A percentile compares a stretch with the other conserved stretches of the same genome.
Evolutionary conservation across 2,329 filamentous ascomycete genomes (phyloP).

Genomic region (Rutstroemia sydowiana): DNA sequence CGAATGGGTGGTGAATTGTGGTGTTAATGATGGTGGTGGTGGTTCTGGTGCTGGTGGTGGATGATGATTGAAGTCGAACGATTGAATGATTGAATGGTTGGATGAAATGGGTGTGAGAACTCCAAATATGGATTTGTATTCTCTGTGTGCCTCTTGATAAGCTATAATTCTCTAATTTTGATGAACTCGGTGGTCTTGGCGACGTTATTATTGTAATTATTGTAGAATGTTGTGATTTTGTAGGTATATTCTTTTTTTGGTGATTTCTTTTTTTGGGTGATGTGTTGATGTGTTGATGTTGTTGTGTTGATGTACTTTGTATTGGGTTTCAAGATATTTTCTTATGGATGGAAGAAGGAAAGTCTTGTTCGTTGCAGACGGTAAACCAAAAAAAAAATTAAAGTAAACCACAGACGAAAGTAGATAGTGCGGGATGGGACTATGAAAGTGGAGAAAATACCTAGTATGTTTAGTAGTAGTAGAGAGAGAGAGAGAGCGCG

Average conservation of each 20-base stretch:
- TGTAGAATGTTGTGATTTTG: not conserved
- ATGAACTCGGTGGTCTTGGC: too few species aligned
- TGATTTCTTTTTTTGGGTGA: slow-evolving; percentile 7
- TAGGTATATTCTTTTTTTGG: slow-evolving; percentile 1
- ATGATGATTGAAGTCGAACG: not conserved
- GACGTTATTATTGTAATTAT: too few species aligned
- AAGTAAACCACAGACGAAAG: not conserved
- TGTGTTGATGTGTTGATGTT: not conserved
- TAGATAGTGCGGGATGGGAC: slow-evolving; percentile 18
- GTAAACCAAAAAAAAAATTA: not conserved
- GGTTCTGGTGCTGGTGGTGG: too few species aligned
- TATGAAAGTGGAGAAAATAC: slow-evolving; percentile 10
- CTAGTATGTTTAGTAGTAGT: not conserved
- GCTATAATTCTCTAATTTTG: too few species aligned
- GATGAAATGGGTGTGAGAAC: not conserved
- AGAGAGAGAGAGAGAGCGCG: not conserved
- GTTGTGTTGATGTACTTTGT: slow-evolving; percentile 4
- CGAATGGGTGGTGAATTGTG: too few species aligned
- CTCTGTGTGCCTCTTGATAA: too few species aligned
- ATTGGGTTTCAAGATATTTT: slow-evolving; percentile 7
- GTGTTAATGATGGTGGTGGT: too few species aligned
- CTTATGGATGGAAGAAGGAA: slow-evolving; percentile 9
- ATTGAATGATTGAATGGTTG: not conserved
- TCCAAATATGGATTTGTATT: too few species aligned
- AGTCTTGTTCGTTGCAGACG: slow-evolving; percentile 7